phyloP scores from a whole-genome alignment of 805 yeast species.

The Monosporozyma siamensis region DNA sequence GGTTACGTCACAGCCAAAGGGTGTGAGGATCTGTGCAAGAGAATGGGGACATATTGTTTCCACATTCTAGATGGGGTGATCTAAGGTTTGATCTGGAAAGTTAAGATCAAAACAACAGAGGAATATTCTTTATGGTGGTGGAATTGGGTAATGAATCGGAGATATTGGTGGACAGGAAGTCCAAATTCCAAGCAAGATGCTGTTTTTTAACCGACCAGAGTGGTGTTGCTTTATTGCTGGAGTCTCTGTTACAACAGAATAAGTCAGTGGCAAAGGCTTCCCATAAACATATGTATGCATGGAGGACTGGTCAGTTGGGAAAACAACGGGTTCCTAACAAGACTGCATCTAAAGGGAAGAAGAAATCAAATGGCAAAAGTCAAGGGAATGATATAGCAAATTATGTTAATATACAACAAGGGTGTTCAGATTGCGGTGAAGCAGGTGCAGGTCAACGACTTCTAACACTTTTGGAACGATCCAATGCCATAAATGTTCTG shows the following conservation, averaged over 20 bases:
- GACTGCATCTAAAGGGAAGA: constrained; percentile 3
- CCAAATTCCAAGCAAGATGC: constrained; percentile 60
- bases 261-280: constrained; percentile 48
- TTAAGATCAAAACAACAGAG: too few relatives aligned
- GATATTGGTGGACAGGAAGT: constrained; percentile 41
- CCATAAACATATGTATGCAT: constrained; percentile 69
- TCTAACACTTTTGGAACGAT: constrained; percentile 43
- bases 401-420: constrained; percentile 37
- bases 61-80: too few relatives aligned
- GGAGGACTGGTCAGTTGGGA: constrained; percentile 41
- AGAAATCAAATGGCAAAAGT: constrained; percentile 7
- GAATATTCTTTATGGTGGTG: neutral
- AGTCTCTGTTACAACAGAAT: constrained; percentile 35
- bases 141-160: constrained; percentile 35
- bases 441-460: constrained; percentile 61
- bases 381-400: neutral
- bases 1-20: too few relatives aligned
- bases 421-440: constrained; percentile 64
- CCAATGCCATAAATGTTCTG: constrained; percentile 43
- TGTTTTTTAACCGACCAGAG: constrained; percentile 31
- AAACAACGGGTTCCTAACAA: neutral
- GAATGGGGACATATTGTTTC: too few relatives aligned
- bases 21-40: too few relatives aligned
- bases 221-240: constrained; percentile 38
- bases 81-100: neutral